Base-by-base conservation (phyloP, 192 early-diverging fungal genomes). In the Geranomyces michiganensis region DNA sequence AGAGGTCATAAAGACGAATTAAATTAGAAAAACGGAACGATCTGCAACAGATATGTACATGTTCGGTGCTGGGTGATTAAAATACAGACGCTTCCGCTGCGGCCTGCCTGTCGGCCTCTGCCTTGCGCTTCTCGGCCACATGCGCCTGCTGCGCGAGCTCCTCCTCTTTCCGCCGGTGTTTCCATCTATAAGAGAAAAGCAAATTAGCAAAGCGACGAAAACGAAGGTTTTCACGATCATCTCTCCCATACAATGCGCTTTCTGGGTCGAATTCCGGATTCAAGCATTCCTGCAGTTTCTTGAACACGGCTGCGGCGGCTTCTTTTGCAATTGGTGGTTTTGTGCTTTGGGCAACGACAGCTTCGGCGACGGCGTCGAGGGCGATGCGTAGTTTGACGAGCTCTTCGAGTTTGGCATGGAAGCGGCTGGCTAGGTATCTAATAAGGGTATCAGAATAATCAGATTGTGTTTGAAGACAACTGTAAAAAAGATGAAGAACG, bases 251-350 rank as follows among this genome's bases (percentile, higher is more conserved):
- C 80, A 82, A 22, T 59, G 58, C 60, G 26, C 72, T 75, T 8
- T 63, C 53, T 15, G 51, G 36, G 29, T 76, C 53, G 71, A 72
- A 76, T 29, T 75, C 73, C 27, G 78, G 78, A 56, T 83, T 83
- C 62, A 67, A 46, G 49, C 81, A 83, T 29, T 36, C 45, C 14
- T 36, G 19, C 53, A 83, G 60, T 48, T 80, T 79, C 44, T 62
- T 51, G 31, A 55, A 32, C 33, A 80, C 76, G 30, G 53, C 67
- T 29, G 64, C 63, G 29, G 71, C 76, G 31, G 51, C 47, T 26
- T 15, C 62, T 46, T 73, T 73, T 15, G 43, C 33, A 3, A 67
- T 62, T 41, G 36, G 36, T 21, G n/a, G 45, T 33, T 66, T 65
- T 24, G 62, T 69, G 15, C 44, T n/a, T 44, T 64, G 78, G n/a